Base-by-base conservation (phyloP, 1,284 basidiomycete species). In the Rhodotorula glutinis region DNA sequence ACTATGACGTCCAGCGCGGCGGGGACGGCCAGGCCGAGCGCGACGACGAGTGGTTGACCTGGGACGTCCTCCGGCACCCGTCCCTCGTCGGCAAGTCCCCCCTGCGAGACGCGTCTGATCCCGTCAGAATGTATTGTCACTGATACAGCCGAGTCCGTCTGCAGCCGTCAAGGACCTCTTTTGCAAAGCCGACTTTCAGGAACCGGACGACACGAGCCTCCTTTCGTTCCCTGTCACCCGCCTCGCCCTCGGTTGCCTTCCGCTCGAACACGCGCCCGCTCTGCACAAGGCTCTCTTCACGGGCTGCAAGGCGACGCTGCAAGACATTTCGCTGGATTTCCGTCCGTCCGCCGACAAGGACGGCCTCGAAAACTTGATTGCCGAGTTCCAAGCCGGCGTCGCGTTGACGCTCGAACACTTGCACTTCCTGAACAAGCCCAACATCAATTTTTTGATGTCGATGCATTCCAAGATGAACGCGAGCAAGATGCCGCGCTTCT, bases 401-500 rank as follows among this genome's bases (percentile, higher is more conserved):
- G 66, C 62, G 19, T 27, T 57, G 7, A 62, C 66, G 25, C 52
- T 64, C 59, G 62, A 68, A 19, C 57, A 61, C 59, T 60, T 68
- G 17, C 43, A 44, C 46, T 68, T 68, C 56, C 56, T 62, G 44
- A 65, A 65, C 60, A 68, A 68, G 53, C 66, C 66, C 44, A 61
- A 68, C 17, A 57, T 68, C 44, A 62, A 64, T 52, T 68, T 68
- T 46, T 44, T 68, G 40, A 68, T 68, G 66, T 68, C 66, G 38
- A 56, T 68, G 3, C 66, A 68, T 53, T 62, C 59, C 8, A 68
- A 68, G 27, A 68, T 68, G 66, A 62, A 61, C 56, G 62, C 66
- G 38, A 52, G 40, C 41, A 68, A 68, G 62, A 68, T 68, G 66
- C 59, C 62, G 21, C 53, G 51, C 38, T 64, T 68, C 52, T 68